Evolutionary conservation across 257 asterid species (phyloP), one percentile per base, ranked within the genome.

Genomic region (Rhazya stricta): DNA sequence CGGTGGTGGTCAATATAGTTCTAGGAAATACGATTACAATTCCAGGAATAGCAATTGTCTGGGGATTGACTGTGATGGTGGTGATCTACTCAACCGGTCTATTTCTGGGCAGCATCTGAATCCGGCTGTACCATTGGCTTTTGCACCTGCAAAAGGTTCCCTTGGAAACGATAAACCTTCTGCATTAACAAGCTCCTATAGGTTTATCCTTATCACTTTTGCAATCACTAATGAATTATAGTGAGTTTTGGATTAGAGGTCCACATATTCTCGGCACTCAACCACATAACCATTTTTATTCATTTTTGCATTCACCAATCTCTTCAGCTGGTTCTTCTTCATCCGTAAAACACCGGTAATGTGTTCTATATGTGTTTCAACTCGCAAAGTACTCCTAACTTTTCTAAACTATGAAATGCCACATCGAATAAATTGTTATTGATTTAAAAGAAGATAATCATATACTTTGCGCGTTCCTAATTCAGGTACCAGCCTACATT

Each of bases 401-500:
- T n/a, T n/a, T n/a, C n/a, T n/a, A n/a, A n/a, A n/a, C 23, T 9
- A 34, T 19, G 37, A 0, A 13, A 72, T 9, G 1, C n/a, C 23
- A 16, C 13, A 11, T 53, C 51, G 62, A n/a, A n/a, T n/a, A 34
- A 29, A 45, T 60, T 0, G 48, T 74, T 74, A 27, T 63, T 74
- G 73, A 74, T 74, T n/a, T n/a, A n/a, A n/a, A n/a, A n/a, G n/a
- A n/a, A n/a, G n/a, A n/a, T n/a, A n/a, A n/a, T n/a, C n/a, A n/a
- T n/a, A n/a, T n/a, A n/a, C n/a, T n/a, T n/a, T n/a, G n/a, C n/a
- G n/a, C n/a, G 66, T 48, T 74, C 3, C 16, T 46, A 32, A 27
- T 19, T 42, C 27, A 92, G 97, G 97, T 90, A 19, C 97, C 97
- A 0, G 92, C 94, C 2, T 92, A 92, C 43, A 25, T 92, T 0